phyloP scores from a whole-genome alignment of 2,329 filamentous ascomycete species.

The Fusarium sp. region DNA sequence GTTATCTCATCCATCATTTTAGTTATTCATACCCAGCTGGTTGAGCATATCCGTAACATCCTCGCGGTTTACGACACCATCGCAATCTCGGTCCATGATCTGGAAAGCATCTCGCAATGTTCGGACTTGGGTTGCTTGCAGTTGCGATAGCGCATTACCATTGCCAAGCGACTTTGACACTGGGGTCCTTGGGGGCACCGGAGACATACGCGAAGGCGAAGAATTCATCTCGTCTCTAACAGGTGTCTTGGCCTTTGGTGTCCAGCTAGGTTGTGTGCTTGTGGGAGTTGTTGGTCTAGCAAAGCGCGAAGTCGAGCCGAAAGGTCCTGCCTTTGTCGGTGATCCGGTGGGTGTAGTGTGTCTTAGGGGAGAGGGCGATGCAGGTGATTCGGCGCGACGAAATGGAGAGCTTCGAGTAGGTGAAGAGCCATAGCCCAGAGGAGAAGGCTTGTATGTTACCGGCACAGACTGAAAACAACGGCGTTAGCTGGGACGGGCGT shows the following conservation, averaged over 20 bases:
- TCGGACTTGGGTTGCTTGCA: conserved; percentile 84
- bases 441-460: conserved; percentile 74
- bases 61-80: conserved; percentile 82
- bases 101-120: conserved; percentile 93
- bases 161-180: conserved; percentile 51
- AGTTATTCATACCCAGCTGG: conserved; percentile 72
- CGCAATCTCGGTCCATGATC: conserved; percentile 89
- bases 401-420: conserved; percentile 70
- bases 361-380: conserved; percentile 72
- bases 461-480: conserved; percentile 59
- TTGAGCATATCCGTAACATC: conserved; percentile 89
- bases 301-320: conserved; percentile 45
- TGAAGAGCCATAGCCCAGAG: conserved; percentile 75
- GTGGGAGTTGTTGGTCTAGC: conserved; percentile 55
- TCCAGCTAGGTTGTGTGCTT: conserved; percentile 47
- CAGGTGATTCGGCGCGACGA: conserved; percentile 68
- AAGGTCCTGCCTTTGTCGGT: conserved; percentile 59
- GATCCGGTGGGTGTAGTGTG: conserved; percentile 72
- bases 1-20: background rate
- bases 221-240: conserved; percentile 33
- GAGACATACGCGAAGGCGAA: conserved; percentile 46
- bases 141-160: conserved; percentile 71
- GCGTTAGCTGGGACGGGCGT: conserved; percentile 42
- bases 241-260: conserved; percentile 47
- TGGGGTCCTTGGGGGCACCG: conserved; percentile 44